A percentile compares a stretch with the other conserved stretches of the same genome.
These are phyloP conservation scores for Wickerhamiella infanticola DNA, from an alignment of 1,139 yeast genomes.

Conservation along the genomic window DNA sequence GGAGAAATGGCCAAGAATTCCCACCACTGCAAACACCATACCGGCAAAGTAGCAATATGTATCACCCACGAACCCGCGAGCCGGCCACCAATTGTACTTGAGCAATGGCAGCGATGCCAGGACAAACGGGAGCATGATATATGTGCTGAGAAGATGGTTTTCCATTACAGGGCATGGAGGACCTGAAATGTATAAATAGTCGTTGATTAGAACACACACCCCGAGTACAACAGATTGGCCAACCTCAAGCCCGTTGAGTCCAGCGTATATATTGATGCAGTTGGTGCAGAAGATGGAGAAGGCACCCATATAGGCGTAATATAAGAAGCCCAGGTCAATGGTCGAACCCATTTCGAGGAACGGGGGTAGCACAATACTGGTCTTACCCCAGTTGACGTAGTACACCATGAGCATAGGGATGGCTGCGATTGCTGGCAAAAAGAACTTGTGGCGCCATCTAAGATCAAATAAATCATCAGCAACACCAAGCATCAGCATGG, in stretches of 20 bases:
- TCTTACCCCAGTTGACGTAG: constrained; percentile 86
- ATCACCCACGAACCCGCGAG: constrained; percentile 90
- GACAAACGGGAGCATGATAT: constrained; percentile 66
- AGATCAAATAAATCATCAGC: constrained; percentile 92
- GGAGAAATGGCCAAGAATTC: constrained; percentile 90
- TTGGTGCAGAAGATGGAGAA: constrained; percentile 90
- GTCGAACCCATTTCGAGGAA: constrained; percentile 37
- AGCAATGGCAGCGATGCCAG: constrained; percentile 72
- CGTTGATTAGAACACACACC: constrained; percentile 55
- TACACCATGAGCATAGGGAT: constrained; percentile 83
- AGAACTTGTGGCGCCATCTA: constrained; percentile 94
- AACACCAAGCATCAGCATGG: constrained; percentile 72
- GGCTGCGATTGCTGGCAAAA: constrained; percentile 86
- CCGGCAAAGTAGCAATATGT: constrained; percentile 97
- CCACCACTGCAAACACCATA: constrained; percentile 95
- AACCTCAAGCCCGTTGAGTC: constrained; percentile 89
- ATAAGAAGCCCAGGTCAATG: constrained; percentile 62
- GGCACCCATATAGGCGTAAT: constrained; percentile 81
- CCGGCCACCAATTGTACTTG: constrained; percentile 79
- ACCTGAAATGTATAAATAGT: constrained; percentile 47
- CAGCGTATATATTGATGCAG: constrained; percentile 92
- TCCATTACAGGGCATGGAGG: constrained; percentile 47
- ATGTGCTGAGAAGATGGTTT: constrained; percentile 69
- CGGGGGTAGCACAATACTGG: constrained; percentile 74
- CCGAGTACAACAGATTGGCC: constrained; percentile 83